These are phyloP conservation scores for Lyophyllum shimeji DNA, from an alignment of 768 basidiomycete genomes.

Conservation along the genomic window DNA sequence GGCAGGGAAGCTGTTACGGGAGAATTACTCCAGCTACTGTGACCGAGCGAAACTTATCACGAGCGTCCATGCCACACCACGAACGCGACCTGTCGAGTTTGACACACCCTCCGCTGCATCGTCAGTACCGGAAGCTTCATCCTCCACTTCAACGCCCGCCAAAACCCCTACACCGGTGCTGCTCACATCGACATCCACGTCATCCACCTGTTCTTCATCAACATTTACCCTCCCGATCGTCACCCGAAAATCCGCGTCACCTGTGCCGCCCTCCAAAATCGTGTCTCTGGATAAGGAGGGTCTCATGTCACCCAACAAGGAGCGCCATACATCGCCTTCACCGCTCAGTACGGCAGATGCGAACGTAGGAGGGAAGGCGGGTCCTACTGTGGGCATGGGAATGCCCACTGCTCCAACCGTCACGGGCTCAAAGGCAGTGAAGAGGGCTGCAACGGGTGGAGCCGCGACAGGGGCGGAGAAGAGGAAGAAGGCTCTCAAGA, in stretches of 20 bases:
- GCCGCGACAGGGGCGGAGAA: conserved; percentile 65
- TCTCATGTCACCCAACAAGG: conserved; percentile 37
- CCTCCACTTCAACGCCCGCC: conserved; percentile 25
- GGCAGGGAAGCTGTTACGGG: conserved; percentile 87
- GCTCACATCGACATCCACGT: conserved; percentile 18
- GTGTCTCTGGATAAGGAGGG: conserved; percentile 42
- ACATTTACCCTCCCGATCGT: conserved; percentile 40
- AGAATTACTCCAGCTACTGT: conserved; percentile 88
- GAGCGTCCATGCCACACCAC: conserved; percentile 86
- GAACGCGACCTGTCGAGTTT: conserved; percentile 72
- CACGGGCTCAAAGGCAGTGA: conserved; percentile 60
- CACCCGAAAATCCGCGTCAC: conserved; percentile 45
- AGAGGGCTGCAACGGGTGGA: conserved; percentile 59
- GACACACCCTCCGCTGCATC: conserved; percentile 39
- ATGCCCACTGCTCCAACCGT: conserved; percentile 31
- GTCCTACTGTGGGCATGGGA: conserved; percentile 32
- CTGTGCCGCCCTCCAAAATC: conserved; percentile 40
- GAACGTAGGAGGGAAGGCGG: conserved; percentile 50
- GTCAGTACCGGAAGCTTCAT: conserved; percentile 28
- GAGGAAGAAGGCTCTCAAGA: conserved; percentile 86
- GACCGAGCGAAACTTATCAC: conserved; percentile 87
- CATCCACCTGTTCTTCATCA: conserved; percentile 24
- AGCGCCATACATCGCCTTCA: conserved; percentile 65
- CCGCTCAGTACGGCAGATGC: conserved; percentile 73
- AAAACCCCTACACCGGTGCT: conserved; percentile 21